Conservation (phyloP, 768 basidiomycete genomes). For the Hydnum rufescens region DNA sequence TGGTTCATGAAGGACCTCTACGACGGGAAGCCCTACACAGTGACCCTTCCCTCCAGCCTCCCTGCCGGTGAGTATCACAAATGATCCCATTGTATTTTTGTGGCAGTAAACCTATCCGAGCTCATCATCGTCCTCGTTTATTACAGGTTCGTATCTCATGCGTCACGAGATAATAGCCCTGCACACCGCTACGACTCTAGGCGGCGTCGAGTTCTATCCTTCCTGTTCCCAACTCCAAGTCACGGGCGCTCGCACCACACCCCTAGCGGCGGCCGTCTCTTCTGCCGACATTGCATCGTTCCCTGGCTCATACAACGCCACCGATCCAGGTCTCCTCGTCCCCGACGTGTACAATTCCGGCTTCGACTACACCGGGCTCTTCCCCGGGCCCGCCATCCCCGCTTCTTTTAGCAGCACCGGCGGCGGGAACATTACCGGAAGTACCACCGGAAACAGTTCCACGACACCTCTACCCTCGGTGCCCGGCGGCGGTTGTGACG, state of each 20-base stretch:
- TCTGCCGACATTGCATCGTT: slow-evolving; percentile 29
- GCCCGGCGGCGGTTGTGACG: no score
- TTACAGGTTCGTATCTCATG: slow-evolving; percentile 52
- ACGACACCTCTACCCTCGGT: no score
- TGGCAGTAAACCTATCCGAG: slow-evolving; percentile 19
- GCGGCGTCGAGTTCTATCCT: slow-evolving; percentile 68
- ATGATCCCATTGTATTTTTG: no score
- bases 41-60: neutral
- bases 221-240: slow-evolving; percentile 39
- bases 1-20: slow-evolving; percentile 25
- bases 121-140: slow-evolving; percentile 26
- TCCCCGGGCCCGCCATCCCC: slow-evolving; percentile 11
- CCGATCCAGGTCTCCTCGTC: slow-evolving; percentile 50
- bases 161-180: slow-evolving; percentile 56
- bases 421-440: neutral
- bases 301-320: slow-evolving; percentile 54
- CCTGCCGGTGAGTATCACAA: slow-evolving; percentile 10
- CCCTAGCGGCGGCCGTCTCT: slow-evolving; percentile 17
- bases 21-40: slow-evolving; percentile 6
- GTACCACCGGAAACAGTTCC: neutral
- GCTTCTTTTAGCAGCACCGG: neutral
- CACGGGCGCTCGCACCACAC: slow-evolving; percentile 31
- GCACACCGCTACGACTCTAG: slow-evolving; percentile 34
- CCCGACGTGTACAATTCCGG: neutral
- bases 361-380: slow-evolving; percentile 8